Conservation (phyloP, 129 eudicot genomes). For the Saussurea involucrata region DNA sequence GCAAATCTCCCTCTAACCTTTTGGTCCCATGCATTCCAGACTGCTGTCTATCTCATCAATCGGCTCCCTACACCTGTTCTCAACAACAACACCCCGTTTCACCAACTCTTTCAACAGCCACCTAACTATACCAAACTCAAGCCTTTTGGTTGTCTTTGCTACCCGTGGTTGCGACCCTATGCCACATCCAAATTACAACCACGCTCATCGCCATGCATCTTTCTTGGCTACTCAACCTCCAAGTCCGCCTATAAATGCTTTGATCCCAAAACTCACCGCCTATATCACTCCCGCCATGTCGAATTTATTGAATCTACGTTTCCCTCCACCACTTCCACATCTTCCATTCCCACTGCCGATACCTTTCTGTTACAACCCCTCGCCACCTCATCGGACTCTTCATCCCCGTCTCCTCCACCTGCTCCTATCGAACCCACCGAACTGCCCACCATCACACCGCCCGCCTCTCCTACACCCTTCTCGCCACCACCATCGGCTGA, state of each 20-base stretch:
- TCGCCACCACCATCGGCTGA: too few relatives aligned
- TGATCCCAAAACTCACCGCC: neutral
- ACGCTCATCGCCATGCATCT: slow-evolving; percentile 5
- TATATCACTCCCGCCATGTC: slow-evolving; percentile 31
- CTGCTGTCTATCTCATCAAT: slow-evolving; percentile 15
- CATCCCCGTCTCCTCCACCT: too few relatives aligned
- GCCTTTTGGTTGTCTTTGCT: slow-evolving; percentile 28
- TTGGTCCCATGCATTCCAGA: slow-evolving; percentile 21
- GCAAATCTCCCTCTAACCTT: slow-evolving; percentile 9
- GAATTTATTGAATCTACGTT: slow-evolving; percentile 22
- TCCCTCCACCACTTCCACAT: neutral
- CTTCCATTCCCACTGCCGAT: neutral
- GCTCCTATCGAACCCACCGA: neutral
- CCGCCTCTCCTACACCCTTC: too few relatives aligned
- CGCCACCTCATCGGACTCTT: too few relatives aligned
- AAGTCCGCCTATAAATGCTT: slow-evolving; percentile 25
- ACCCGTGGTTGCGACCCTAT: slow-evolving; percentile 16
- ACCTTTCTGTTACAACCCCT: neutral
- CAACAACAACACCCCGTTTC: too few relatives aligned
- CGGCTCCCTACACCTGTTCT: neutral
- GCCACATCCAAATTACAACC: slow-evolving; percentile 9
- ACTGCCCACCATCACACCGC: neutral
- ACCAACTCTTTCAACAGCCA: too few relatives aligned
- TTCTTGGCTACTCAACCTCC: slow-evolving; percentile 21
- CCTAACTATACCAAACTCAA: slow-evolving; percentile 12